phyloP scores from a whole-genome alignment of 2,329 filamentous ascomycete genomes.

The Chaetomium olivaceum region DNA sequence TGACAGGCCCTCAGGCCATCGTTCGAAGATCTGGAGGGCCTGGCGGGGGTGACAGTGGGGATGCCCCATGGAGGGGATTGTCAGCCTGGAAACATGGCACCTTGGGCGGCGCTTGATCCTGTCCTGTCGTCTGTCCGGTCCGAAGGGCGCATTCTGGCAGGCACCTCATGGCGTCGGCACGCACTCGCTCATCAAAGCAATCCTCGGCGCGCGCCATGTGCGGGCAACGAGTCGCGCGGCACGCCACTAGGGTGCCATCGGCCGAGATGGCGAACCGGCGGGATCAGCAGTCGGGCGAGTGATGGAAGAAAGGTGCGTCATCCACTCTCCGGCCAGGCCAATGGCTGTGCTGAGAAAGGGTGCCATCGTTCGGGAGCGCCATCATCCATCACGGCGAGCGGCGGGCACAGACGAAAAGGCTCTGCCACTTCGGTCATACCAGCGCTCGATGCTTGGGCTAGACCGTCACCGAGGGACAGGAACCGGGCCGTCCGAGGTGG shows the following conservation, averaged over 20 bases:
- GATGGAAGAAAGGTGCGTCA: not conserved
- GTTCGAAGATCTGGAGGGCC: not conserved
- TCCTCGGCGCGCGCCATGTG: not conserved
- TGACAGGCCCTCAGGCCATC: not conserved
- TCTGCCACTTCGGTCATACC: not conserved
- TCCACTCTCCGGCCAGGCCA: not conserved
- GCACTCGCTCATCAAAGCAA: not conserved
- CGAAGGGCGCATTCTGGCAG: no score
- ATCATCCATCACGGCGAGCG: constrained; percentile 1
- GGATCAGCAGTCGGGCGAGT: not conserved
- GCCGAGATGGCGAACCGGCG: not conserved
- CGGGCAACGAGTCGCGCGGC: not conserved
- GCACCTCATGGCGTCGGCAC: no score
- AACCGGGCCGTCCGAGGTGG: not conserved
- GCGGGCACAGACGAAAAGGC: constrained; percentile 5
- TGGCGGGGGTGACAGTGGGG: not conserved
- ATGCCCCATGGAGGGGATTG: not conserved
- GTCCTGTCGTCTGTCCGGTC: not conserved
- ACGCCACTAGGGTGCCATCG: constrained; percentile 1
- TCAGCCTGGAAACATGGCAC: not conserved
- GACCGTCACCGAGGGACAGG: constrained; percentile 4
- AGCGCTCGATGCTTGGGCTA: not conserved
- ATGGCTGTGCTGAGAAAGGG: not conserved
- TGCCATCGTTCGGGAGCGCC: not conserved
- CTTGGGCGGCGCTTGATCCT: not conserved